These are phyloP conservation scores for Starmerella floricola DNA, from an alignment of 805 yeast species.

Conservation along the genomic window DNA sequence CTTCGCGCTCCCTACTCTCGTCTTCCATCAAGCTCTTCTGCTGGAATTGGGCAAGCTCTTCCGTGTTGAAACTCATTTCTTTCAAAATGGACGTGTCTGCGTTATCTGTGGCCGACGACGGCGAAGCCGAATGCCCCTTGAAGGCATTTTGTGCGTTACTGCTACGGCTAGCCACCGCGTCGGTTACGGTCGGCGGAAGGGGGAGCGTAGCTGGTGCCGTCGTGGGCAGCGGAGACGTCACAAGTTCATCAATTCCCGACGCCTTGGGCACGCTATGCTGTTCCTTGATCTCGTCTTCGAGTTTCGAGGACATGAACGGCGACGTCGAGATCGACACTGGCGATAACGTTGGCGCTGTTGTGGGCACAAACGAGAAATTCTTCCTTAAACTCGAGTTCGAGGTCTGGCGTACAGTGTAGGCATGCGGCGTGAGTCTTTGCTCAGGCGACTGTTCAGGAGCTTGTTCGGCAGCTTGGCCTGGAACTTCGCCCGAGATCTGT, in stretches of 20 bases:
- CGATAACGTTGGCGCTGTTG: constrained; percentile 5
- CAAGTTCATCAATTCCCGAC: constrained; percentile 2
- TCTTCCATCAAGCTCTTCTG: not conserved
- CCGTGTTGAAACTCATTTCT: constrained; percentile 12
- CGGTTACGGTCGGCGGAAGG: not conserved
- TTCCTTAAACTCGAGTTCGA: constrained; percentile 8
- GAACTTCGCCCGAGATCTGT: no score
- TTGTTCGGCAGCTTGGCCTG: no score
- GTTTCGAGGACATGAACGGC: constrained; percentile 5
- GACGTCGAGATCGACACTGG: constrained; percentile 8
- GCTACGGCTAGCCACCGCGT: not conserved
- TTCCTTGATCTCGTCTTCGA: constrained; percentile 3
- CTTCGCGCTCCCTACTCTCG: not conserved
- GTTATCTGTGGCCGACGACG: not conserved
- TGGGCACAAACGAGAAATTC: constrained; percentile 5
- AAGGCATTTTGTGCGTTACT: no score
- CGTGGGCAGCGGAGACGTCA: not conserved
- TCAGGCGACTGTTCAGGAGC: no score
- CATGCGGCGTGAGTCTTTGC: no score
- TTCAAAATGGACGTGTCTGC: constrained; percentile 8
- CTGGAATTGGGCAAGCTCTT: constrained; percentile 7
- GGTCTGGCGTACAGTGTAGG: not conserved
- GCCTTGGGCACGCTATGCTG: not conserved
- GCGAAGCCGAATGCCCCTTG: not conserved
- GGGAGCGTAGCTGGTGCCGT: not conserved